Evolutionary conservation across 352 stramenopile species (phyloP).

Genomic region (Peronospora farinosa): DNA sequence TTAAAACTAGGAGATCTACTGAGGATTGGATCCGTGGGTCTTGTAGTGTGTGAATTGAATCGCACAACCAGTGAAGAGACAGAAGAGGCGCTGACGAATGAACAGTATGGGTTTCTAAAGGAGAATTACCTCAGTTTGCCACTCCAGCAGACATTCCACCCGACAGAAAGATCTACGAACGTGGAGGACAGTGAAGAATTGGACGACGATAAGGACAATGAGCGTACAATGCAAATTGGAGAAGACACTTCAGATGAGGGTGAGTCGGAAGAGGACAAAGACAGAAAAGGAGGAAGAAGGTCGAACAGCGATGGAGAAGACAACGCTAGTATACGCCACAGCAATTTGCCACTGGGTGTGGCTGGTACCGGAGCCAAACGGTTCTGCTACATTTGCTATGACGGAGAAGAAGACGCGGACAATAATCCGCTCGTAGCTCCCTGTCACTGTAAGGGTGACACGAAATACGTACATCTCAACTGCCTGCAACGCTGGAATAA

Average conservation of each 20-base stretch:
- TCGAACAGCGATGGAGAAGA: conserved; percentile 15
- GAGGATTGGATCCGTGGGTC: conserved; percentile 84
- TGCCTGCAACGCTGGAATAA: conserved; percentile 91
- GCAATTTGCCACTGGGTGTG: conserved; percentile 38
- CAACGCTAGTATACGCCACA: conserved; percentile 8
- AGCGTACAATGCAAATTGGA: conserved; percentile 21
- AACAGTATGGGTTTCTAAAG: conserved; percentile 85
- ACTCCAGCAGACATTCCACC: conserved; percentile 77
- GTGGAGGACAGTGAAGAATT: conserved; percentile 36
- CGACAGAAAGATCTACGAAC: conserved; percentile 31
- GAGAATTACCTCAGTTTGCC: conserved; percentile 82
- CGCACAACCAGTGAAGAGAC: conserved; percentile 57
- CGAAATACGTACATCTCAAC: conserved; percentile 89
- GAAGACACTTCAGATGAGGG: conserved; percentile 74
- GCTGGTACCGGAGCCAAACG: conserved; percentile 39
- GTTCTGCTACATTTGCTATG: conserved; percentile 92
- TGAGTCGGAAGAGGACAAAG: conserved; percentile 76
- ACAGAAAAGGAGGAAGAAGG: conserved; percentile 30
- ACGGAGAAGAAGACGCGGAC: conserved; percentile 79
- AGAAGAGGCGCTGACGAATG: conserved; percentile 67
- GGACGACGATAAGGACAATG: conserved; percentile 31
- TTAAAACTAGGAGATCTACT: conserved; percentile 81
- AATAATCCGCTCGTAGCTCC: conserved; percentile 86
- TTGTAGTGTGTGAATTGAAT: conserved; percentile 90
- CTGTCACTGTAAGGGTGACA: conserved; percentile 89